These are phyloP conservation scores for Auriscalpium vulgare DNA, from an alignment of 768 basidiomycete genomes.

Conservation along the genomic window DNA sequence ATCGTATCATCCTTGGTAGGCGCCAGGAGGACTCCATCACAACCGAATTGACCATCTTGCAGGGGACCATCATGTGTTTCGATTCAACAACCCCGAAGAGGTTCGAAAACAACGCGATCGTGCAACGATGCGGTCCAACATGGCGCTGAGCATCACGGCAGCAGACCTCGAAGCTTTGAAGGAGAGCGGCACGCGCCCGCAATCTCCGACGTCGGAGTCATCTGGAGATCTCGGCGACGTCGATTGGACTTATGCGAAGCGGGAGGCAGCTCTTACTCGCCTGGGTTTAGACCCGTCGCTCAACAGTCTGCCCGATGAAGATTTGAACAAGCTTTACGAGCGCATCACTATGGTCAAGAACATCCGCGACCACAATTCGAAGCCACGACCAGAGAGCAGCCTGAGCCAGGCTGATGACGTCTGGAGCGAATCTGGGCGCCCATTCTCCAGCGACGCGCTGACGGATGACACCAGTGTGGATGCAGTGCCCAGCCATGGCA, in stretches of 20 bases:
- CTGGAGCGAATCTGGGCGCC: constrained; percentile 86
- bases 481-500: constrained; percentile 45
- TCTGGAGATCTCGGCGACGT: constrained; percentile 63
- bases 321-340: constrained; percentile 89
- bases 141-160: constrained; percentile 58
- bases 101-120: constrained; percentile 88
- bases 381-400: constrained; percentile 84
- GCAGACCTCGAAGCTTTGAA: constrained; percentile 52
- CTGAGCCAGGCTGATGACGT: constrained; percentile 79
- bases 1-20: constrained; percentile 90
- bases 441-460: constrained; percentile 63
- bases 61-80: constrained; percentile 97
- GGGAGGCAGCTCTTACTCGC: constrained; percentile 85
- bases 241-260: constrained; percentile 96
- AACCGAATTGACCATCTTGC: background rate
- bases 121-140: constrained; percentile 61
- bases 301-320: constrained; percentile 90
- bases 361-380: constrained; percentile 72
- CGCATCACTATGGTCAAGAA: constrained; percentile 91
- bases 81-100: constrained; percentile 94
- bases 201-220: constrained; percentile 59
- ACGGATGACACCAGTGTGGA: constrained; percentile 89
- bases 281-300: constrained; percentile 84
- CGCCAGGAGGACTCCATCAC: constrained; percentile 5
- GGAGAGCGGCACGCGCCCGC: constrained; percentile 54